phyloP scores from a whole-genome alignment of 73 alveolate species.

The Paramecium pentaurelia region DNA sequence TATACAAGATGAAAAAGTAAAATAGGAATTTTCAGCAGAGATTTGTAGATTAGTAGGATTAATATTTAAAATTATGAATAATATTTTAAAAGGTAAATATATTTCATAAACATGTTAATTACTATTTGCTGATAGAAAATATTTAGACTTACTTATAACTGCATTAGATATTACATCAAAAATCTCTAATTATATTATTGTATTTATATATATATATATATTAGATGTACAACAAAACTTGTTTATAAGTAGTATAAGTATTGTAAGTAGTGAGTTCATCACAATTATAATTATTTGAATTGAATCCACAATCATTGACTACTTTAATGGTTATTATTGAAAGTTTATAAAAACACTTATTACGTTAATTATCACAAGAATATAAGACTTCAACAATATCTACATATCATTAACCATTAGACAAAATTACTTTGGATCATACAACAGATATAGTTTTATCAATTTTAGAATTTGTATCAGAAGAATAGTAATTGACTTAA shows the following conservation, averaged over 20 bases:
- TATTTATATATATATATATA: neutral
- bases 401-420: neutral
- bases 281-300: constrained; percentile 1
- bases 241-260: neutral
- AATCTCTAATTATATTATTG: neutral
- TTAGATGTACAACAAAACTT: neutral
- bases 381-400: neutral
- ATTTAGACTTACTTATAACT: neutral
- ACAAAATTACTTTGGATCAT: neutral
- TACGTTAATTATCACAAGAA: neutral
- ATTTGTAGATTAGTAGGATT: constrained; percentile 27
- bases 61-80: neutral
- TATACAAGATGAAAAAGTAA: neutral
- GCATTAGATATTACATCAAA: neutral
- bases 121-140: neutral
- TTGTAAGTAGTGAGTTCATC: neutral
- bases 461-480: constrained; percentile 10
- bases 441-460: neutral
- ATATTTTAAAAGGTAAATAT: constrained; percentile 3
- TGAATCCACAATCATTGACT: neutral
- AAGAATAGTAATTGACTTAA: neutral
- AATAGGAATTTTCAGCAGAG: neutral
- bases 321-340: neutral
- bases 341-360: neutral
- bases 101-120: neutral